These are phyloP conservation scores for Mrakia gelida DNA, from an alignment of 768 basidiomycete genomes.

Conservation along the genomic window DNA sequence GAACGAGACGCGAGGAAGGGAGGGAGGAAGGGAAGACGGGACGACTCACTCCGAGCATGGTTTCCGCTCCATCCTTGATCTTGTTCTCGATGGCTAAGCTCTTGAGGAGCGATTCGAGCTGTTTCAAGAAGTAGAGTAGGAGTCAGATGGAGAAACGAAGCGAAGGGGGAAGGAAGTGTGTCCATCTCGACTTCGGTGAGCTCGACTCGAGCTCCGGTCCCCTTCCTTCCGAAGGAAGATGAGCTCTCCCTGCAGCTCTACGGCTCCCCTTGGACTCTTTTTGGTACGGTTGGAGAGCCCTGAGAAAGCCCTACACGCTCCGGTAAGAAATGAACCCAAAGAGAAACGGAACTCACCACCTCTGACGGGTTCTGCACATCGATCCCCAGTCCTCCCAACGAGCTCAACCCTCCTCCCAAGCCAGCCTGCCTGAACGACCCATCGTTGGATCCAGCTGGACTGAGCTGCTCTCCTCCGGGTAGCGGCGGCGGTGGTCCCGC, in stretches of 20 bases:
- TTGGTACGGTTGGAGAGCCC: not conserved
- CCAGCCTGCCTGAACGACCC: conserved; percentile 1
- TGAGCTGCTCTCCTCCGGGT: not conserved
- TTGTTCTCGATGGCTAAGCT: conserved; percentile 61
- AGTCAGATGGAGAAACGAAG: not conserved
- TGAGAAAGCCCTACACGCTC: not conserved
- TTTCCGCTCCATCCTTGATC: conserved; percentile 89
- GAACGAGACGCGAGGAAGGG: conserved; percentile 44
- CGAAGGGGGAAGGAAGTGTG: not conserved
- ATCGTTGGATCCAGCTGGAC: not conserved
- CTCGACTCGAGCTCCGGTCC: not conserved
- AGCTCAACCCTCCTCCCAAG: not conserved
- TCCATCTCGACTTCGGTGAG: not conserved
- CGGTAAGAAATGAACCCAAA: not conserved
- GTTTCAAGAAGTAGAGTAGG: not conserved
- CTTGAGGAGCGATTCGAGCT: conserved; percentile 66
- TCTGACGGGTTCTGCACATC: not conserved
- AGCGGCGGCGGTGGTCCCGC: not conserved
- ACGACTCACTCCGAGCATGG: conserved; percentile 64
- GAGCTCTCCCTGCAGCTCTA: not conserved
- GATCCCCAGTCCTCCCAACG: not conserved
- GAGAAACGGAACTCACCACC: not conserved
- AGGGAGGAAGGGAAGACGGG: no score
- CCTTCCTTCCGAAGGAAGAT: not conserved
- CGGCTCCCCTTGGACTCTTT: not conserved